Evolutionary conservation across 805 yeast species (phyloP), one percentile per base, ranked within the genome.

Genomic region (Metschnikowia kofuensis): DNA sequence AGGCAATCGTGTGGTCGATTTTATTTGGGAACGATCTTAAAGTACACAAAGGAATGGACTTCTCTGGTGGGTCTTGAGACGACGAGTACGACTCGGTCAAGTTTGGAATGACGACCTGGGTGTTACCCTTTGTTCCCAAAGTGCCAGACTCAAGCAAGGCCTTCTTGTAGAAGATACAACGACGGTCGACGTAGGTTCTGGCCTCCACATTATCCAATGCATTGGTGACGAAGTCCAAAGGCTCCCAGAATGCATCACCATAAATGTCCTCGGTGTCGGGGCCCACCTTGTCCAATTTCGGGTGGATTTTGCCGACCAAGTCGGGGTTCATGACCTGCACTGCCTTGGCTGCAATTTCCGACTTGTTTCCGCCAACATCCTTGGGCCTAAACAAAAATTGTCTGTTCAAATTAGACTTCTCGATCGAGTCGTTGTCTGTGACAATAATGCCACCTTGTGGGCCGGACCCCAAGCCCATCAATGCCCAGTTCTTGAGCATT

Each of bases 171-270:
- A 90, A 90, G 40, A 94, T 89, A 75, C 99, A 94, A 64, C 97
- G 88, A 66, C 96, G 85, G 68, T 94, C 99, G 51, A 94, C 97
- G 64, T 94, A 94, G 13, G 96, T 87, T 76, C 99, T 85, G 21
- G 99, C 99, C 57, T 94, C 99, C 47, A 94, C 92, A 60, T 94
- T 94, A 72, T 94, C 99, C 64, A 94, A 78, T 16, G 99, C 99
- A 65, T 94, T 94, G 30, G 97, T 90, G 43, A 94, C 98, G 57
- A 91, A 79, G 66, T 91, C 96, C 46, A 94, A 76, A 10, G 71
- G 64, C 49, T 75, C 73, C 99, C 99, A 94, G 73, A 94, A 94
- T 8, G 68, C 75, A 60, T 91, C 95, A 64, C 89, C 76, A 63
- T 89, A 94, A 27, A 89, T 80, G 54, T 86, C 72, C 70, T 94